Evolutionary conservation across 2,329 filamentous ascomycete genomes (phyloP).

Genomic region (Pseudogymnoascus sp.): DNA sequence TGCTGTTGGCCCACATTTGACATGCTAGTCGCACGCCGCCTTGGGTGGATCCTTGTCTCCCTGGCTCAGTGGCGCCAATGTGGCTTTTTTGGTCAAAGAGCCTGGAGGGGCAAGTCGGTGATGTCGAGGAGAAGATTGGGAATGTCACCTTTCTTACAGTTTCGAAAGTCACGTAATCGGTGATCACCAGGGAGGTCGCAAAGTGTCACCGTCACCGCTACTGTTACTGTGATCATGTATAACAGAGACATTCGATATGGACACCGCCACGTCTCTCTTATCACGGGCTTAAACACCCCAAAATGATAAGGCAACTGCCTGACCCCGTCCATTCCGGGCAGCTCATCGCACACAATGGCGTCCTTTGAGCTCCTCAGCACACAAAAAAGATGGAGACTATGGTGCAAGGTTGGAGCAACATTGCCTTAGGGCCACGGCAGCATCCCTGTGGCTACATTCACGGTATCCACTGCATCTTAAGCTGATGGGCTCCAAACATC

Average conservation of each 20-base stretch:
- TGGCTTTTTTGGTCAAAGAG: constrained; percentile 3
- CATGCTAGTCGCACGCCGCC: not conserved
- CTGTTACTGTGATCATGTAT: not conserved
- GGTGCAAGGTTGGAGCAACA: not conserved
- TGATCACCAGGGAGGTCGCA: not conserved
- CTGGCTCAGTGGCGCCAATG: not conserved
- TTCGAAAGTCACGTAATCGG: not conserved
- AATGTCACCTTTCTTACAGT: not conserved
- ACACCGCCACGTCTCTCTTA: constrained; percentile 3
- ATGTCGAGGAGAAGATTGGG: not conserved
- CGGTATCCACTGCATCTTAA: not conserved
- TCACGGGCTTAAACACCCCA: not conserved
- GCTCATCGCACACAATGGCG: not conserved
- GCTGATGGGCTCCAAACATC: not conserved
- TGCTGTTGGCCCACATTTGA: not conserved
- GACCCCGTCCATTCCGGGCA: not conserved
- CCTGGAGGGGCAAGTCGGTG: not conserved
- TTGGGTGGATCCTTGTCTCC: not conserved
- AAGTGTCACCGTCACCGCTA: constrained; percentile 5
- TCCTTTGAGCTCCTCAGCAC: not conserved
- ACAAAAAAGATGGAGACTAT: not conserved
- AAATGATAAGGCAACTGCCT: not conserved
- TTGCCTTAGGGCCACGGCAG: constrained; percentile 2
- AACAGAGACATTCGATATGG: constrained; percentile 2
- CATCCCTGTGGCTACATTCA: constrained; percentile 1